Evolutionary conservation across 2,329 filamentous ascomycete species (phyloP).

Genomic region (Calonectria pteridis): DNA sequence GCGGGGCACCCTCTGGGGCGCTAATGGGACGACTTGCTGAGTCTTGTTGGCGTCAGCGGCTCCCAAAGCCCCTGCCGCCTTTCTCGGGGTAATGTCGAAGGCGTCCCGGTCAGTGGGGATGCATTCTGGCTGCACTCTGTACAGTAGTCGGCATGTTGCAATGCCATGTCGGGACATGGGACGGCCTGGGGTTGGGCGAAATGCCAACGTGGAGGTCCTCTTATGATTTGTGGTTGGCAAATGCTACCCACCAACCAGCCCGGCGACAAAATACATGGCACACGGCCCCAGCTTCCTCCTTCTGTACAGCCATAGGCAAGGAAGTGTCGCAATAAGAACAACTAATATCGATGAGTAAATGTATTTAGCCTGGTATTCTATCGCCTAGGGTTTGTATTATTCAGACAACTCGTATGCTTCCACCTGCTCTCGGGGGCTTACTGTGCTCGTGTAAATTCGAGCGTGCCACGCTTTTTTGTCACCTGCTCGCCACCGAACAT

Average conservation of each 20-base stretch:
- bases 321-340: background rate
- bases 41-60: conserved; percentile 29
- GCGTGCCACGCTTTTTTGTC: background rate
- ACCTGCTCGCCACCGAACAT: background rate
- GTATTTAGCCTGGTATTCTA: background rate
- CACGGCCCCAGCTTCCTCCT: conserved; percentile 19
- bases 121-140: background rate
- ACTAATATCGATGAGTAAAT: background rate
- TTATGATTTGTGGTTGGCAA: conserved; percentile 27
- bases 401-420: background rate
- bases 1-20: conserved; percentile 14
- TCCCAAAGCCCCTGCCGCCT: conserved; percentile 21
- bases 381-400: background rate
- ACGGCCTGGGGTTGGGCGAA: conserved; percentile 7
- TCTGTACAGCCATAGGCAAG: conserved; percentile 12
- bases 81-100: conserved; percentile 8
- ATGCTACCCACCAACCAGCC: conserved; percentile 24
- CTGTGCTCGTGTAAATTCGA: background rate
- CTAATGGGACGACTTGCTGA: conserved; percentile 27
- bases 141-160: conserved; percentile 16
- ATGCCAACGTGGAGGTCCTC: conserved; percentile 1
- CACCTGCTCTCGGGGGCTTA: background rate
- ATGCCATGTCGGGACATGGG: conserved; percentile 21
- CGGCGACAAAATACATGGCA: conserved; percentile 3
- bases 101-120: conserved; percentile 10